phyloP scores from a whole-genome alignment of 345 rosid species.

The Citrus cavaleriei region DNA sequence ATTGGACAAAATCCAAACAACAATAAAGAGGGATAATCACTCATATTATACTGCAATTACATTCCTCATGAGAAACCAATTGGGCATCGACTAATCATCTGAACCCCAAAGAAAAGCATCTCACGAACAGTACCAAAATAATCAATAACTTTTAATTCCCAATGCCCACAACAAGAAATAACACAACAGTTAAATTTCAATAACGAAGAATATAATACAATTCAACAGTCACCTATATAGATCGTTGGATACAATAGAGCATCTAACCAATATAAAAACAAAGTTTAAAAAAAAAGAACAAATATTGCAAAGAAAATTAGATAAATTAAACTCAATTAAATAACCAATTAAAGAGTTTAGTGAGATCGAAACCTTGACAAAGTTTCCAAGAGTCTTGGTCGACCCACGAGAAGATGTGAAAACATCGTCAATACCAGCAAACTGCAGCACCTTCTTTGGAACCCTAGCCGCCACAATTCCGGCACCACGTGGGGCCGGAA shows the following conservation, averaged over 20 bases:
- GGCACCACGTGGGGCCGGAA: constrained; percentile 77
- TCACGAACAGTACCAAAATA: background rate
- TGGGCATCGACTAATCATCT: background rate
- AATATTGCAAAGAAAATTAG: background rate
- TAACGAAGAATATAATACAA: background rate
- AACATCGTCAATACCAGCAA: constrained; percentile 81
- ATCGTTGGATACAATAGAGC: background rate
- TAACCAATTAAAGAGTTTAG: background rate
- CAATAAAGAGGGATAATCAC: background rate
- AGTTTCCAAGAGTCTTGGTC: constrained; percentile 78
- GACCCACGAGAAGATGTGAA: constrained; percentile 84
- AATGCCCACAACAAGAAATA: background rate
- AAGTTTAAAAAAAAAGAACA: background rate
- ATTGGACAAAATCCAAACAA: background rate
- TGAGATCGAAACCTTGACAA: constrained; percentile 55
- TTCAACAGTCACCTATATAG: background rate
- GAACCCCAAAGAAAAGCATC: background rate
- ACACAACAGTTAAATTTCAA: background rate
- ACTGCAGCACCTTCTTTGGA: constrained; percentile 83
- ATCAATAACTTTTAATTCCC: background rate
- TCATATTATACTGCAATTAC: background rate
- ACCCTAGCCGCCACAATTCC: constrained; percentile 88
- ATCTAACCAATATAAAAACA: background rate
- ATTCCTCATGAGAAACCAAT: background rate
- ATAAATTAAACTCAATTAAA: background rate